These are phyloP conservation scores for Ganoderma sinense DNA, from an alignment of 1,284 basidiomycete genomes.

Conservation along the genomic window DNA sequence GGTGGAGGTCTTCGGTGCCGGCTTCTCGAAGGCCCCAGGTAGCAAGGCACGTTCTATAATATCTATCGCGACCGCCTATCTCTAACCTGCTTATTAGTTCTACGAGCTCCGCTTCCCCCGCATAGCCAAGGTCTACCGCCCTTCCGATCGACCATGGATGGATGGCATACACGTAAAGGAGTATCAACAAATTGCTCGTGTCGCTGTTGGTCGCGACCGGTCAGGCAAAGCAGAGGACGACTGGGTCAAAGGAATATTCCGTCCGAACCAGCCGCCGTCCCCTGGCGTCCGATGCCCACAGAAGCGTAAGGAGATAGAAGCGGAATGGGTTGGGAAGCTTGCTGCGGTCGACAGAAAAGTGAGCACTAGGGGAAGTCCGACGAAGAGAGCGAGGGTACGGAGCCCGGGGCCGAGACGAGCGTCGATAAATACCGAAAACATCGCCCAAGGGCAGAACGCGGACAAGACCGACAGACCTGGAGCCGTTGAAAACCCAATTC, in stretches of 20 bases:
- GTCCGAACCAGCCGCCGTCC: constrained; percentile 41
- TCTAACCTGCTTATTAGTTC: constrained; percentile 50
- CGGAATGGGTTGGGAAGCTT: constrained; percentile 46
- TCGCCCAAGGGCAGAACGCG: not conserved
- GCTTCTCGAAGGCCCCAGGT: constrained; percentile 72
- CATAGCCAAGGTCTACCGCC: constrained; percentile 70
- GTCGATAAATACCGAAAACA: constrained; percentile 10
- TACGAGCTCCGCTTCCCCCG: constrained; percentile 88
- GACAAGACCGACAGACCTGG: not conserved
- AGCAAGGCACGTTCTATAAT: constrained; percentile 54
- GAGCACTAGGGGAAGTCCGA: constrained; percentile 6
- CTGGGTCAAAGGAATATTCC: constrained; percentile 49
- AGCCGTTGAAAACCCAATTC: not conserved
- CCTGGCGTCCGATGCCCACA: constrained; percentile 44
- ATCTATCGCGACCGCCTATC: constrained; percentile 5
- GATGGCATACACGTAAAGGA: constrained; percentile 57
- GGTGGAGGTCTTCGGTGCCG: constrained; percentile 81
- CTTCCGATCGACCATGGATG: constrained; percentile 67
- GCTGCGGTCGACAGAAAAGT: constrained; percentile 33
- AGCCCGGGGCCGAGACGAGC: constrained; percentile 5
- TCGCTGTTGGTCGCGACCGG: constrained; percentile 57
- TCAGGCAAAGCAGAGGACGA: constrained; percentile 49
- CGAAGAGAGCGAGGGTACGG: constrained; percentile 16
- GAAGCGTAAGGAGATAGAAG: constrained; percentile 45
- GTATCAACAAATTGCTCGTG: constrained; percentile 59